These are phyloP conservation scores for Helicocarpus griseus DNA, from an alignment of 2,329 filamentous ascomycete species.

Conservation along the genomic window DNA sequence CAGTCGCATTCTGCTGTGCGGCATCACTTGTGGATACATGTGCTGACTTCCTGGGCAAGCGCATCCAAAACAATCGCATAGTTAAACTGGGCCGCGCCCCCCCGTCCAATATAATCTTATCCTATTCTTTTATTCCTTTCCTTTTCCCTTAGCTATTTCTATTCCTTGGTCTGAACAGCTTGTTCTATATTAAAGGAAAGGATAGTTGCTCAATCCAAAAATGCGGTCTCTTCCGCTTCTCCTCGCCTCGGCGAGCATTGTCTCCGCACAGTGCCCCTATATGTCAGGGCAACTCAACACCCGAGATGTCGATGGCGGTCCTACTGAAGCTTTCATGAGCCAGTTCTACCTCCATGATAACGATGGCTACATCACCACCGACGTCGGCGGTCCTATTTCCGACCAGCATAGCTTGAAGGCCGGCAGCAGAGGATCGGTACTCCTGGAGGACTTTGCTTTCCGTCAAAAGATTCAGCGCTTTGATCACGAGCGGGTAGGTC, in stretches of 20 bases:
- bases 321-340: conserved; percentile 33
- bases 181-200: too few relatives aligned
- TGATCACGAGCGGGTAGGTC: conserved; percentile 57
- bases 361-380: conserved; percentile 51
- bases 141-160: too few relatives aligned
- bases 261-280: conserved; percentile 32
- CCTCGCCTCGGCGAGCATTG: conserved; percentile 24
- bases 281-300: conserved; percentile 24
- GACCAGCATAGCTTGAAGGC: conserved; percentile 58
- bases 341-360: conserved; percentile 44
- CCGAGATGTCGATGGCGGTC: conserved; percentile 17
- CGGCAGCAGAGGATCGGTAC: conserved; percentile 56
- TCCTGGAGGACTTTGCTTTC: conserved; percentile 65
- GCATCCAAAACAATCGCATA: too few relatives aligned
- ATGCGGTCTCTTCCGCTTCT: conserved; percentile 22
- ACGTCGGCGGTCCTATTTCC: conserved; percentile 57
- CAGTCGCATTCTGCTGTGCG: too few relatives aligned
- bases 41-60: too few relatives aligned
- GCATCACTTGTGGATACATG: too few relatives aligned
- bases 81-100: too few relatives aligned
- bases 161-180: too few relatives aligned
- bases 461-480: conserved; percentile 63
- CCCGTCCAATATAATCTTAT: too few relatives aligned
- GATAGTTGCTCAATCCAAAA: too few relatives aligned
- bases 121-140: too few relatives aligned